Evolutionary conservation across 768 basidiomycete species (phyloP).

Genomic region (Trametes sanguinea): DNA sequence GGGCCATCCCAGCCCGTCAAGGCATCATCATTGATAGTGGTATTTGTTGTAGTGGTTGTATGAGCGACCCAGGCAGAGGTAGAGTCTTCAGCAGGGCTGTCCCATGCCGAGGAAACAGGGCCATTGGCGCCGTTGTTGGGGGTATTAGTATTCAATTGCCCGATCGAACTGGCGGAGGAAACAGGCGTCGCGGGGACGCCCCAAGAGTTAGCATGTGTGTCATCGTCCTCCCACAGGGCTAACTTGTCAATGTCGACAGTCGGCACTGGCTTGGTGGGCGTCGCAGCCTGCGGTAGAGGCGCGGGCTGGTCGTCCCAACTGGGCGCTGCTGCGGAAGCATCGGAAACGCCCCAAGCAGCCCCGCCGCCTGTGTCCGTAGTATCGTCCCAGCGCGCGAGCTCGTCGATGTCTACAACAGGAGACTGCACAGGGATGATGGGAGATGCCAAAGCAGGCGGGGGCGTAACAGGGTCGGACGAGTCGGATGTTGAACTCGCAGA

Average conservation of each 20-base stretch:
- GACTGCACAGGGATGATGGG: background rate
- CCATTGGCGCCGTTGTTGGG: background rate
- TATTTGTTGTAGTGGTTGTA: background rate
- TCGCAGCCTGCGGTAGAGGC: background rate
- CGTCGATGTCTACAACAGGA: background rate
- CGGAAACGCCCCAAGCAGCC: constrained; percentile 2
- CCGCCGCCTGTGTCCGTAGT: background rate
- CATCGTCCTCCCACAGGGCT: background rate
- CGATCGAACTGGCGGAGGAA: background rate
- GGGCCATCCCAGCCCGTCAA: background rate
- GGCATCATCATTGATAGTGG: background rate
- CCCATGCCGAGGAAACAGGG: background rate
- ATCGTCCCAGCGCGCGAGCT: background rate
- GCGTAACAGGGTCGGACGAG: background rate
- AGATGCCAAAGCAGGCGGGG: background rate
- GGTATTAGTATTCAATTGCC: background rate
- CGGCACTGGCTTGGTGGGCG: background rate
- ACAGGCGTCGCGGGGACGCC: background rate
- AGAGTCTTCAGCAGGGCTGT: background rate
- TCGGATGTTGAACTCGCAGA: background rate
- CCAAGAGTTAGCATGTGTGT: background rate
- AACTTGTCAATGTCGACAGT: background rate
- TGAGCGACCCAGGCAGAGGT: background rate
- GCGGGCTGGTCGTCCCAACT: background rate
- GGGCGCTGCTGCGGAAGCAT: background rate